phyloP scores from a whole-genome alignment of 169 alveolate species.

The Besnoitia besnoiti region DNA sequence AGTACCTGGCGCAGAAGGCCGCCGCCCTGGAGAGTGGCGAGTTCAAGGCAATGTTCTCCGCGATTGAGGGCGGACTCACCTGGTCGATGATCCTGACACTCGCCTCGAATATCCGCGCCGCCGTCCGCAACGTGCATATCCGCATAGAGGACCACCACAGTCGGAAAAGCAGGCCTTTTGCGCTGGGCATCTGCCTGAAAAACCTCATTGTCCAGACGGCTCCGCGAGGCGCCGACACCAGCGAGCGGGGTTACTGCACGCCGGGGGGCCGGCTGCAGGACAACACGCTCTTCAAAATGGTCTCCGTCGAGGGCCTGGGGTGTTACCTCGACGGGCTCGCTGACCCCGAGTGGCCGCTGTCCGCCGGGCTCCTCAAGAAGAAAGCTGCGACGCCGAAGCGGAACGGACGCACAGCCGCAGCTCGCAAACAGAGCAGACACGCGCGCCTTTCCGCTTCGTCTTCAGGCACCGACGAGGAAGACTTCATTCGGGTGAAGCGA shows the following conservation, averaged over 20 bases:
- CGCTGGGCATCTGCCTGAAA: slow-evolving; percentile 42
- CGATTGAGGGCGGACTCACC: slow-evolving; percentile 70
- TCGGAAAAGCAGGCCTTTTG: slow-evolving; percentile 13
- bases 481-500: too few relatives aligned
- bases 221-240: slow-evolving; percentile 31
- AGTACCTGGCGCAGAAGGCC: slow-evolving; percentile 35
- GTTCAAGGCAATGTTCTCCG: slow-evolving; percentile 29
- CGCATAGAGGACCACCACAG: slow-evolving; percentile 72
- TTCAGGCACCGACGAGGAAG: neutral
- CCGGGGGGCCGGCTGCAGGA: slow-evolving; percentile 31
- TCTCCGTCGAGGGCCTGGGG: slow-evolving; percentile 50
- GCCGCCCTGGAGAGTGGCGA: slow-evolving; percentile 45
- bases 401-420: neutral
- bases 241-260: slow-evolving; percentile 39
- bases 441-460: neutral
- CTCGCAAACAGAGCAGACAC: neutral
- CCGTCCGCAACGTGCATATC: slow-evolving; percentile 71
- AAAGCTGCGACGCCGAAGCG: too few relatives aligned
- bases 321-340: slow-evolving; percentile 30
- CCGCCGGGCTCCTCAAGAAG: too few relatives aligned
- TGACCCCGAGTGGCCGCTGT: neutral
- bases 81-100: slow-evolving; percentile 75
- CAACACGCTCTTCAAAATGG: slow-evolving; percentile 35
- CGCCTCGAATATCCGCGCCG: slow-evolving; percentile 71
- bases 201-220: slow-evolving; percentile 37